Base-by-base conservation (phyloP, 2,329 filamentous ascomycete genomes). In the Xylaria hypoxylon region DNA sequence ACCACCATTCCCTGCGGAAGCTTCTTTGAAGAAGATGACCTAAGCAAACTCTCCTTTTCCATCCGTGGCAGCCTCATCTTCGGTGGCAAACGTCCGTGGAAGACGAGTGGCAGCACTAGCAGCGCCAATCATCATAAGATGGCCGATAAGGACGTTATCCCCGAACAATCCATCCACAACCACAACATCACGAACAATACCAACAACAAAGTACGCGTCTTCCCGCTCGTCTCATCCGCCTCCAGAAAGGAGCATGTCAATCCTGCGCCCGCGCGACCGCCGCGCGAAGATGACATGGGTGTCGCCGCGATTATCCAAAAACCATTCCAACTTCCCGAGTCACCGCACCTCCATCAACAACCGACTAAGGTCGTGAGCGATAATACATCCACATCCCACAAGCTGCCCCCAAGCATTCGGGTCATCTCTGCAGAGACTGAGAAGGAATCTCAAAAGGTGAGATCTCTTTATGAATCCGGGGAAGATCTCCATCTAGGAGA, bases 401-500 rank as follows among this genome's bases (percentile, higher is more conserved):
- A 68, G 55, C 66, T 64, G 55, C 73, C 73, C 61, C 84, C 85
- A 69, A 83, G 82, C 77, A 85, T 86, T 72, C 82, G 82, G 71
- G 77, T 87, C 74, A 80, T 87, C 77, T 81, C 85, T 72, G 80
- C 81, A 77, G 85, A 87, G 72, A 78, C 84, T 74, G 86, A 88
- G 81, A 85, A 84, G 80, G 86, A 89, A 81, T 89, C 86, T 81
- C 85, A 86, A 85, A 88, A 88, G 84, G 86, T 89, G 84, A 87
- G 86, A 83, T 88, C 86, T 79, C 86, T 89, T 80, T 89, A 89
- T 83, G 83, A 85, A 81, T 82, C 82, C 75, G 83, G 82, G 80
- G 85, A 86, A 76, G 79, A 77, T 78, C 78, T 84, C 78, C 80
- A 79, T 70, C 85, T 83, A 82, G 84, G 86, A 77, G 83, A 86